Base-by-base conservation (phyloP, 2,329 filamentous ascomycete species). In the Stagonosporopsis chrysanthemi region DNA sequence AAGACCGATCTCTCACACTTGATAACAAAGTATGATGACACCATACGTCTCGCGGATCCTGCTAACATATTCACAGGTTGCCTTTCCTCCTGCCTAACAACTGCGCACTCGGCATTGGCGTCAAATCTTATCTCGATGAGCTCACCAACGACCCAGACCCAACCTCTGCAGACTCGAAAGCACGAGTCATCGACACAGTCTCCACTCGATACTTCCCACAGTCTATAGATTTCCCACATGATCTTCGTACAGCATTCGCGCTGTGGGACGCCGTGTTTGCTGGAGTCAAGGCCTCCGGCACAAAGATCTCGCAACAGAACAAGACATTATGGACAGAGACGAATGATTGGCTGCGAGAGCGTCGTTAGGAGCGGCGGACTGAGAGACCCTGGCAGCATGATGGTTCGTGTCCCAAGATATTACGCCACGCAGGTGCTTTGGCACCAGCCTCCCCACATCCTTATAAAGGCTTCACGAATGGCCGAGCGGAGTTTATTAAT, bases 81-180 rank as follows among this genome's bases (percentile, higher is more conserved):
- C 90, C 90, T 8, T 90, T 92, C 72, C 78, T 86, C 19, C 80
- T 83, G 17, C 87, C 91, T 62, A 87, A 89, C 11, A 89, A 93
- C 68, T 88, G 91, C 44, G 89, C 87, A 12, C 83, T 95, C 31
- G 90, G 89, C 26, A 90, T 95, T 60, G 90, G 90, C 1, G 86
- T 92, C 38, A 91, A 92, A 76, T 91, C 89, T 8, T 91, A 91
- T 71, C 83, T 92, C 22, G 89, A 92, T 64, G 90, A 92, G 56
- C 83, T 82, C 15, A 78, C 86, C 47, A 82, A 83, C 19, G 67
- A 75, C 29, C 77, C 80, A 8, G 84, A 90, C 59, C 81, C 84
- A 9, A 83, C 80, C 1, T 79, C 79, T 1, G 76, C 77, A 6
- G 78, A 81, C 19, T 79, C 81, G 6, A 81, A 83, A 47, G 77